Conservation (phyloP, 192 early-diverging fungal genomes). For the Blastocladiella britannica region DNA sequence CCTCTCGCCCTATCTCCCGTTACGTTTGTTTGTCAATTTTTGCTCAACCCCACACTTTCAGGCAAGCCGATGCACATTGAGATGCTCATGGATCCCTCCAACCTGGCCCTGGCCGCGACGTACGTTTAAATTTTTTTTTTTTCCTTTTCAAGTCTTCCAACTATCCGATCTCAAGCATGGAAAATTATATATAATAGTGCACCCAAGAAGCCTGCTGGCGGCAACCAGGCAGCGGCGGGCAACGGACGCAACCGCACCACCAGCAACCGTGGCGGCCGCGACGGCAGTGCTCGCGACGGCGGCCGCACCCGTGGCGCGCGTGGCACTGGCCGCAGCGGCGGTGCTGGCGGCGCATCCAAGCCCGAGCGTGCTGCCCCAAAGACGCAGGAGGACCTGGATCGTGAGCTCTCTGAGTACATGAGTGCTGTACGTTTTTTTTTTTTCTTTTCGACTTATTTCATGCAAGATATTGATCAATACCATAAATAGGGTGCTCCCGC, state of each 20-base stretch:
- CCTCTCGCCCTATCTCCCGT: background rate
- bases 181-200: too few species aligned
- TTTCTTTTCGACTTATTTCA: background rate
- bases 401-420: background rate
- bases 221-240: too few species aligned
- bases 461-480: background rate
- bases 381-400: background rate
- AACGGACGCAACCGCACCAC: background rate
- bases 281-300: background rate
- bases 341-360: too few species aligned
- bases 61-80: background rate
- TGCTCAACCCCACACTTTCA: background rate
- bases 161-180: too few species aligned
- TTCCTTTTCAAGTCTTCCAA: background rate
- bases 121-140: background rate
- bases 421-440: background rate
- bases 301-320: background rate
- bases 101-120: background rate
- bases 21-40: background rate
- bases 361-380: background rate
- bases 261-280: background rate
- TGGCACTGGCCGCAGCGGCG: background rate
- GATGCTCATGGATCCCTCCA: background rate
- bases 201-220: too few species aligned
- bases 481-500: background rate